These are phyloP conservation scores for Funneliformis caledonium DNA, from an alignment of 371 early-diverging fungal genomes.

Conservation along the genomic window DNA sequence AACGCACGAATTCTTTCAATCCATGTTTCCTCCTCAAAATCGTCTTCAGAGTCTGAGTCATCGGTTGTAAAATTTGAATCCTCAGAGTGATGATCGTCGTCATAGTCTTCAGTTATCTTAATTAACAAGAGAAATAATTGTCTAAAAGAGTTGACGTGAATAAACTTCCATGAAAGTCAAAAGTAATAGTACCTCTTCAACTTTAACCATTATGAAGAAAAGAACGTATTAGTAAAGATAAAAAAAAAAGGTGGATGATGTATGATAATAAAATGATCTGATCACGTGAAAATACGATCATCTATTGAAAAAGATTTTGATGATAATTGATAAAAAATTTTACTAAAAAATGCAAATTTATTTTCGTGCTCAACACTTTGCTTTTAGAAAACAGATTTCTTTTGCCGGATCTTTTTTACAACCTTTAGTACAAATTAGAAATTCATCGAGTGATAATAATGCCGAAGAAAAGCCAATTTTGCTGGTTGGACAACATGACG, in stretches of 20 bases:
- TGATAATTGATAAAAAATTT: too few relatives aligned
- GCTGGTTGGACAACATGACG: conserved; percentile 8
- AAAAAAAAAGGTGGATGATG: too few relatives aligned
- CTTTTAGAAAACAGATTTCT: background rate
- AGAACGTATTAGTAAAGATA: background rate
- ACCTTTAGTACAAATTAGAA: background rate
- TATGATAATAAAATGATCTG: too few relatives aligned
- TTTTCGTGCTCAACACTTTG: background rate
- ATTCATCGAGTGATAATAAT: background rate
- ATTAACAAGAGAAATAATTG: background rate
- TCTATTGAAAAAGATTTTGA: too few relatives aligned
- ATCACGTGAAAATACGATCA: too few relatives aligned
- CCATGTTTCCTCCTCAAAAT: conserved; percentile 47
- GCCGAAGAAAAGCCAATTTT: conserved; percentile 27
- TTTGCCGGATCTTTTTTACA: background rate
- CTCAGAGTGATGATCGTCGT: background rate
- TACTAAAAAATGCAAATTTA: too few relatives aligned
- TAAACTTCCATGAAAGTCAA: background rate
- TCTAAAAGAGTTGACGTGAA: background rate
- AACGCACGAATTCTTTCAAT: conserved; percentile 75
- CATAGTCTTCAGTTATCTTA: background rate
- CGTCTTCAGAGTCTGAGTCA: conserved; percentile 36
- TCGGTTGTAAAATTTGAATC: conserved; percentile 7
- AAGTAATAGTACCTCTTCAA: background rate
- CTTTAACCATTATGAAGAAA: background rate